Percentiles rank a stretch among this genome's conserved stretches.
phyloP scores from a whole-genome alignment of 345 rosid species.

The Corchorus olitorius region DNA sequence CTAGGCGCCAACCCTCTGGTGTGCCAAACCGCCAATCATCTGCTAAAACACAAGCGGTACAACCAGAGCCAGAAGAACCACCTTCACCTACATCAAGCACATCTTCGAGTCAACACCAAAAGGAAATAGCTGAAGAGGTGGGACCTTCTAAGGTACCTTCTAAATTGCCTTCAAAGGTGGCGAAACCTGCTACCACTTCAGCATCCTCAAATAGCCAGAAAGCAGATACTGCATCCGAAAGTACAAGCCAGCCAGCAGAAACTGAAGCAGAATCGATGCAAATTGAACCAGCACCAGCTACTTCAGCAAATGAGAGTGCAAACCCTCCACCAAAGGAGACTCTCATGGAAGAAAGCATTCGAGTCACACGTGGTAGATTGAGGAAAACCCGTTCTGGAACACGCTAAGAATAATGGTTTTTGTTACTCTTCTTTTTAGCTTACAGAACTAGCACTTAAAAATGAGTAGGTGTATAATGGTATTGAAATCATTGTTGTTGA shows the following conservation, averaged over 20 bases:
- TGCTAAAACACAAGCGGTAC: constrained; percentile 31
- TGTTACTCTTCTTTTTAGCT: constrained; percentile 19
- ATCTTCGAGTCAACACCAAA: constrained; percentile 67
- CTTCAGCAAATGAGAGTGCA: constrained; percentile 37
- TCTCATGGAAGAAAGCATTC: constrained; percentile 50
- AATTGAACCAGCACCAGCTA: constrained; percentile 43
- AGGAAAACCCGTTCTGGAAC: constrained; percentile 53
- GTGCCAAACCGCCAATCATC: constrained; percentile 45
- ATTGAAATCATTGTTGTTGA: constrained; percentile 28
- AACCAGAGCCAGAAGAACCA: constrained; percentile 53
- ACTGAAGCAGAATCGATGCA: constrained; percentile 48
- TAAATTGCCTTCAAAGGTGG: constrained; percentile 35
- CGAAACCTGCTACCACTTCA: constrained; percentile 39
- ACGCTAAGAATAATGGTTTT: constrained; percentile 30
- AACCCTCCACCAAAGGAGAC: constrained; percentile 56
- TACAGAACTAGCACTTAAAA: constrained; percentile 29
- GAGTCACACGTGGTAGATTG: constrained; percentile 42
- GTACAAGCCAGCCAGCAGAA: constrained; percentile 34
- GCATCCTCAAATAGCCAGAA: constrained; percentile 27
- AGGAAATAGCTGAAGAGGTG: constrained; percentile 31
- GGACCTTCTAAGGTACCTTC: constrained; percentile 49
- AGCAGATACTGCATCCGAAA: constrained; percentile 38
- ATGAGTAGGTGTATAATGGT: constrained; percentile 34
- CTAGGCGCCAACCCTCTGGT: constrained; percentile 12
- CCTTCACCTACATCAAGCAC: constrained; percentile 68